Evolutionary conservation across 352 stramenopile genomes (phyloP).

Genomic region (Phytophthora chlamydospora): DNA sequence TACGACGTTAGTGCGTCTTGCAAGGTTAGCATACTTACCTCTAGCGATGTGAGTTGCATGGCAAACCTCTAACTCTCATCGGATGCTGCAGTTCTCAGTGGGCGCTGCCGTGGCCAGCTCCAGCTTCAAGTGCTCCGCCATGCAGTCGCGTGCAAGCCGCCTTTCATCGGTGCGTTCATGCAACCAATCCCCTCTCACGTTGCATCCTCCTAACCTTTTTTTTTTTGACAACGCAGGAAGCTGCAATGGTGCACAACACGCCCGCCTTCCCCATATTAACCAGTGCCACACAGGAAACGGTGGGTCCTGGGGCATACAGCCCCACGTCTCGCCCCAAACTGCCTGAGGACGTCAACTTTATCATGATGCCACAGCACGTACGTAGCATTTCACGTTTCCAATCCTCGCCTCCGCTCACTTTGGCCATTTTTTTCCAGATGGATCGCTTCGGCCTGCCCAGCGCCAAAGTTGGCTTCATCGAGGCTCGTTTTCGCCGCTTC

Average conservation of each 20-base stretch:
- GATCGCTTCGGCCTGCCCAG: conserved; percentile 65
- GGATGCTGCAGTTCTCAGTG: conserved; percentile 53
- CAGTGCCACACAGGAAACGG: conserved; percentile 52
- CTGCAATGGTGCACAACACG: conserved; percentile 78
- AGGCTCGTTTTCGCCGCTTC: conserved; percentile 74
- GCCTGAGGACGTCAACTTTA: conserved; percentile 64
- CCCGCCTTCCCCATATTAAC: conserved; percentile 65
- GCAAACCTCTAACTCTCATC: background rate
- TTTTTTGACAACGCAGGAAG: conserved; percentile 37
- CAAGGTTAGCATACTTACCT: conserved; percentile 39
- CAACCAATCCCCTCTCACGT: background rate
- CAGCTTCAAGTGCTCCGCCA: conserved; percentile 66
- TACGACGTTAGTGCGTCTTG: conserved; percentile 78
- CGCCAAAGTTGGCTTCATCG: conserved; percentile 56
- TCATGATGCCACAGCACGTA: conserved; percentile 77
- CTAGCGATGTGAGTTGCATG: background rate
- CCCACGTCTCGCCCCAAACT: conserved; percentile 19
- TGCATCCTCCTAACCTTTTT: conserved; percentile 6
- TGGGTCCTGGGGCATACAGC: conserved; percentile 65
- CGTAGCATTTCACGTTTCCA: conserved; percentile 8
- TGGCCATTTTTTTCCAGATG: conserved; percentile 27
- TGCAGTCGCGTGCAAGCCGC: conserved; percentile 60
- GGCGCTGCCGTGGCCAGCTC: conserved; percentile 68
- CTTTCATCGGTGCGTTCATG: conserved; percentile 55
- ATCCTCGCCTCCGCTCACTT: background rate